Base-by-base conservation (phyloP, 768 basidiomycete genomes). In the Agrocybe praecox region DNA sequence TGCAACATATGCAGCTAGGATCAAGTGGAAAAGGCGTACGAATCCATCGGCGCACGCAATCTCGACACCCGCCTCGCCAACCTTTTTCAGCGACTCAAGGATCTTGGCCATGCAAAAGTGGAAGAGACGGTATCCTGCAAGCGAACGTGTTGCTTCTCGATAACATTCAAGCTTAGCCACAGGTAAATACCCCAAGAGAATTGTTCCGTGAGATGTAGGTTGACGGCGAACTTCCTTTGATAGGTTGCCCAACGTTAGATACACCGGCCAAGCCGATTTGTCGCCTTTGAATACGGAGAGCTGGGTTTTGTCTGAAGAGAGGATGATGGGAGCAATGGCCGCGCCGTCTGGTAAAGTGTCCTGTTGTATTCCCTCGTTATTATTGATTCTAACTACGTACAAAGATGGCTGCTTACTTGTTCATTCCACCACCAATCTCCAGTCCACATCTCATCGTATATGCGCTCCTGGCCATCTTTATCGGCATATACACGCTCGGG, bases 181-280 rank as follows among this genome's bases (percentile, higher is more conserved):
- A 0, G 77, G 77, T 0, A 82, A 66, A 55, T 81, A 81, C 0
- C 65, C 79, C 0, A 82, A n/a, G 0, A 81, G 67, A 1, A 80
- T 62, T 9, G 58, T 67, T 0, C 68, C 77, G 18, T 65, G 68
- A 19, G 53, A 22, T 2, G 64, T 65, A 0, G 72, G 66, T 53
- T 72, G 45, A 1, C 70, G 58, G 0, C 70, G 65, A 2, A 67
- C 52, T 1, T 57, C 58, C 48, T 77, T 78, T 0, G 46, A 21
- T 7, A 79, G 69, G 47, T 78, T 77, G 0, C 74, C 76, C 43
- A 77, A 68, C 0, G 74, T 70, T 0, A 80, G 57, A 53, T 81
- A 80, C 0, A 81, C 69, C 1, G 77, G 77, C 69, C 74, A 78
- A 14, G 75, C 72, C 18, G 48, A 48, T 56, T 79, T 74, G 53